Percentiles rank a stretch among this genome's conserved stretches.
phyloP scores from a whole-genome alignment of 108 stramenopile species.

The Nitzschia sp. region DNA sequence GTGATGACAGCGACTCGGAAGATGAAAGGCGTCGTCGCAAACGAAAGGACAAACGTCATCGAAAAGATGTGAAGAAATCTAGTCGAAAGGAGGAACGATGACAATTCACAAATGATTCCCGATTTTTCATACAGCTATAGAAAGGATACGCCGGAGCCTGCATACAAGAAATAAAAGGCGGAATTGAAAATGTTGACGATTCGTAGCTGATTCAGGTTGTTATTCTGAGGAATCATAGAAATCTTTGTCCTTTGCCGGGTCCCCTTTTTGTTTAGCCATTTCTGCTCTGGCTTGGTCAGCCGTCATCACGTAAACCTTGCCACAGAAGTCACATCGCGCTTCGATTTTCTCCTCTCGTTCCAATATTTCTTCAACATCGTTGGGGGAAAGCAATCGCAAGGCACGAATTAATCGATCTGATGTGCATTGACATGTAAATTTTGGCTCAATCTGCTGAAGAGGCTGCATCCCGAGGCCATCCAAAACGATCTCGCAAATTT shows the following conservation, averaged over 20 bases:
- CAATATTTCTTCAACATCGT: slow-evolving; percentile 80
- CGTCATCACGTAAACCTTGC: slow-evolving; percentile 73
- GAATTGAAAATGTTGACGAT: no score
- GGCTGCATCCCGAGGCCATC: slow-evolving; percentile 82
- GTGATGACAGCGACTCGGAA: slow-evolving; percentile 22
- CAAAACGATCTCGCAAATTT: slow-evolving; percentile 72
- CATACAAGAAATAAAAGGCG: no score
- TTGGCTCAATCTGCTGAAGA: slow-evolving; percentile 66
- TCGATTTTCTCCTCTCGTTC: slow-evolving; percentile 73
- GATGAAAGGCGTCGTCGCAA: slow-evolving; percentile 12
- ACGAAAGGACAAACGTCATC: neutral
- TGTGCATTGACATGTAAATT: slow-evolving; percentile 64
- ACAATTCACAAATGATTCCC: neutral
- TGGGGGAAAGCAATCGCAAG: slow-evolving; percentile 69
- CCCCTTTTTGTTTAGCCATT: slow-evolving; percentile 63
- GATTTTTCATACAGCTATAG: neutral
- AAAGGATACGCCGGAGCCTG: no score
- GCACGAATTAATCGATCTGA: slow-evolving; percentile 76
- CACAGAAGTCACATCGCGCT: slow-evolving; percentile 87
- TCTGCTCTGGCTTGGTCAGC: slow-evolving; percentile 66
- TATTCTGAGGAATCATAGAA: slow-evolving; percentile 14
- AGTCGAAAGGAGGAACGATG: slow-evolving; percentile 3
- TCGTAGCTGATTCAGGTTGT: no score
- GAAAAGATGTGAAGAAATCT: slow-evolving; percentile 12
- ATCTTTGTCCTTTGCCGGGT: slow-evolving; percentile 67